These are phyloP conservation scores for Brassica nigra DNA, from an alignment of 345 rosid genomes.

Conservation along the genomic window DNA sequence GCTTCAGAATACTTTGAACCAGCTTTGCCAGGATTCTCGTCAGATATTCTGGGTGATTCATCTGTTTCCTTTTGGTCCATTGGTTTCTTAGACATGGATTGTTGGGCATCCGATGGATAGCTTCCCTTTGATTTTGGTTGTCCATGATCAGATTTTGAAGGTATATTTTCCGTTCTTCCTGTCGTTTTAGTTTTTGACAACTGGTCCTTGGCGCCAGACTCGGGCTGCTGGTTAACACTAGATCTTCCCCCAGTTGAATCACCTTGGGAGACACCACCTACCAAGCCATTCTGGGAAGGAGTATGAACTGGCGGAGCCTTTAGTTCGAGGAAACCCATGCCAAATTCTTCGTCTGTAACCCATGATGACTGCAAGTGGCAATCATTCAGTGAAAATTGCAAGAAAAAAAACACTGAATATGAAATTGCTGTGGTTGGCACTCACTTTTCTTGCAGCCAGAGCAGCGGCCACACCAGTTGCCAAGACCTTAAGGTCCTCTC, in stretches of 20 bases:
- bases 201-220: conserved; percentile 71
- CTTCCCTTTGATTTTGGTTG: conserved; percentile 61
- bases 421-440: conserved; percentile 29
- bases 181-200: conserved; percentile 56
- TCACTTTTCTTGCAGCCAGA: conserved; percentile 93
- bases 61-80: conserved; percentile 61
- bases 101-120: conserved; percentile 59
- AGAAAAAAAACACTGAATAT: conserved; percentile 4
- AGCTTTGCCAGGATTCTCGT: conserved; percentile 54
- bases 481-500: conserved; percentile 99
- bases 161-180: conserved; percentile 65
- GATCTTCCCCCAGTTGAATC: conserved; percentile 60
- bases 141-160: conserved; percentile 65
- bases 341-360: conserved; percentile 99
- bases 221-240: conserved; percentile 51
- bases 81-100: conserved; percentile 41
- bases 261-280: conserved; percentile 50
- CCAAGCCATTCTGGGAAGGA: conserved; percentile 57
- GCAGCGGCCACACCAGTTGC: conserved; percentile 99
- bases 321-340: conserved; percentile 95
- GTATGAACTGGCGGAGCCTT: conserved; percentile 68
- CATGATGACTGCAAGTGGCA: conserved; percentile 74
- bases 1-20: conserved; percentile 55
- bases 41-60: conserved; percentile 52
- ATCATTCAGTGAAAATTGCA: conserved; percentile 23